Conservation (phyloP, 169 alveolate species). For the Prorocentrum cordatum region DNA sequence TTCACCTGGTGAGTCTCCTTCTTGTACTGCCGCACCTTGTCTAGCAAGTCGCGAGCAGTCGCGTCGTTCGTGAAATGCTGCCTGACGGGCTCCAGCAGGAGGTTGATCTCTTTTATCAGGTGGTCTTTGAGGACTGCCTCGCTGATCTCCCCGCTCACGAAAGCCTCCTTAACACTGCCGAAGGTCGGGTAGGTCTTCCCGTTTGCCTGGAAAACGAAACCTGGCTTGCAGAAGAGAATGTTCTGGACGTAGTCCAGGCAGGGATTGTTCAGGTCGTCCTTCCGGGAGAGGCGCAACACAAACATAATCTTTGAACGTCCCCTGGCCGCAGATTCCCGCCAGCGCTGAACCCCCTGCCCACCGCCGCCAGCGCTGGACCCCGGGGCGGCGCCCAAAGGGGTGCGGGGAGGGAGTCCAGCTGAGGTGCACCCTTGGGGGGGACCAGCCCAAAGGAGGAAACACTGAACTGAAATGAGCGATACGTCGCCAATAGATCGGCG, state of each 20-base stretch:
- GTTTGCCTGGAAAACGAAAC: not conserved
- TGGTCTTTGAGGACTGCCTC: not conserved
- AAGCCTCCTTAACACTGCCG: conserved; percentile 12
- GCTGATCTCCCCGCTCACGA: not conserved
- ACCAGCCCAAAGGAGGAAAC: too few species aligned
- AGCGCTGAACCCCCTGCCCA: too few species aligned
- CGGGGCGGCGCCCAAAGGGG: too few species aligned
- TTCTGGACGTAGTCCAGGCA: conserved; percentile 42
- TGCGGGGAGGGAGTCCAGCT: too few species aligned
- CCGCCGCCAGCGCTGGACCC: too few species aligned
- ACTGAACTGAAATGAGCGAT: too few species aligned
- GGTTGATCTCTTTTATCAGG: not conserved
- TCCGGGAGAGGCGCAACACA: too few species aligned
- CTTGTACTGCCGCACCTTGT: not conserved
- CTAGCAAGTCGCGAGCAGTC: not conserved
- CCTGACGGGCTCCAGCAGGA: not conserved
- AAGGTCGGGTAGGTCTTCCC: conserved; percentile 9
- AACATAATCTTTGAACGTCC: too few species aligned
- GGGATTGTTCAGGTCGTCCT: conserved; percentile 58
- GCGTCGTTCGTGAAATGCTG: not conserved
- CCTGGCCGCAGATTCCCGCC: too few species aligned
- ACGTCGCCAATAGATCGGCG: too few species aligned
- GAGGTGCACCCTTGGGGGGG: too few species aligned
- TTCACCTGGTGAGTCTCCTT: not conserved
- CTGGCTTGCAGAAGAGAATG: not conserved